Conservation (phyloP, 768 basidiomycete species). For the Paxillus involutus region DNA sequence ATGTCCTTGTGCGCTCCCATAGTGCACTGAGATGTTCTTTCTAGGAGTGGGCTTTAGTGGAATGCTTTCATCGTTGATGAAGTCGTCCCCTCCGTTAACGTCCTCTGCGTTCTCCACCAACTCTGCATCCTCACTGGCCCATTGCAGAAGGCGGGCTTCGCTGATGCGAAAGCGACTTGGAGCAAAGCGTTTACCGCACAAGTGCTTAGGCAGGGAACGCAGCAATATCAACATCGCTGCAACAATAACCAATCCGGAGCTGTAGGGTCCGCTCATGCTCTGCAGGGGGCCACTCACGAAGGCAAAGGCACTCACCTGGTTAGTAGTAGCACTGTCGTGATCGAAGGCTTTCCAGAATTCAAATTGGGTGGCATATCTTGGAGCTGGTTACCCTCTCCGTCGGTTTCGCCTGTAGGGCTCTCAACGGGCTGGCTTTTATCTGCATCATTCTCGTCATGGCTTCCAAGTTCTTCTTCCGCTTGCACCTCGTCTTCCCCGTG, state of each 20-base stretch:
- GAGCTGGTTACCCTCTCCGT: neutral
- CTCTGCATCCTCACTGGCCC: neutral
- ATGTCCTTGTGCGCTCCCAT: neutral
- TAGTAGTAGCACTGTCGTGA: neutral
- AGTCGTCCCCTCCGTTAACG: neutral
- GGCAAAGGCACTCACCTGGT: neutral
- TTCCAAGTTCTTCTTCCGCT: neutral
- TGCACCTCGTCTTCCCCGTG: neutral
- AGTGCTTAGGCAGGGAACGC: neutral
- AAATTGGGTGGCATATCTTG: neutral
- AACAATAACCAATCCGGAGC: neutral
- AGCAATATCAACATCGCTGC: neutral
- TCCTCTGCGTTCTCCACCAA: neutral
- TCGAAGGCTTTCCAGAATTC: neutral
- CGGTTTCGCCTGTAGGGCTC: neutral
- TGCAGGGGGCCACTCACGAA: neutral
- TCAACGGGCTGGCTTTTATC: neutral
- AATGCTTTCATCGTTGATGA: neutral
- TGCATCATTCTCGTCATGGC: neutral
- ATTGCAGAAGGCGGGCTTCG: neutral
- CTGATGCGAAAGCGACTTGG: constrained; percentile 1
- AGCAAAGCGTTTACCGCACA: neutral
- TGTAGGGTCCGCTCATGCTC: neutral
- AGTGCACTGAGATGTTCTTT: neutral
- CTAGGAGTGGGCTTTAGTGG: constrained; percentile 4